Conservation (phyloP, 2,329 filamentous ascomycete genomes). For the Trichoderma oligosporum region DNA sequence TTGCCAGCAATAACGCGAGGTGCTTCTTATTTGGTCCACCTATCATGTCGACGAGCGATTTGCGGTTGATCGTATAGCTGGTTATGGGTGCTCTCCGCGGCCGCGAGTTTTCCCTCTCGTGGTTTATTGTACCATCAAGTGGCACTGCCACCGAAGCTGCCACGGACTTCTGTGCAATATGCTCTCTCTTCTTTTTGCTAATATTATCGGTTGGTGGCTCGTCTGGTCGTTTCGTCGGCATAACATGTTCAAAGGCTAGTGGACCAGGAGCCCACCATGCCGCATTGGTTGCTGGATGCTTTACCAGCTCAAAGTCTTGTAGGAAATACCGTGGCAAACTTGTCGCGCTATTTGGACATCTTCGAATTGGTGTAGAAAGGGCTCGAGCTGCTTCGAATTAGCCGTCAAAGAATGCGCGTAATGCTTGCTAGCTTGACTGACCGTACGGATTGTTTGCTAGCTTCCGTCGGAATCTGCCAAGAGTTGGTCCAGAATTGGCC, state of each 20-base stretch:
- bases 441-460: constrained; percentile 63
- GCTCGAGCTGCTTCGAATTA: constrained; percentile 51
- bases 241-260: constrained; percentile 31
- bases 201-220: neutral
- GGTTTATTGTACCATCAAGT: neutral
- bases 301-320: constrained; percentile 55
- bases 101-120: neutral
- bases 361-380: constrained; percentile 57
- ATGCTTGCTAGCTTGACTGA: constrained; percentile 33
- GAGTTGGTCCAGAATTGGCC: constrained; percentile 30
- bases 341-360: constrained; percentile 47
- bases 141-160: neutral
- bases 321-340: constrained; percentile 60
- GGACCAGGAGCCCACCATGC: constrained; percentile 56
- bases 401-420: neutral
- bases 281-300: constrained; percentile 49
- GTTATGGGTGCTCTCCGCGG: constrained; percentile 25
- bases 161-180: neutral
- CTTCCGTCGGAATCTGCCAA: constrained; percentile 52
- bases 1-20: constrained; percentile 20
- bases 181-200: neutral
- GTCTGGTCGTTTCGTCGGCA: constrained; percentile 18
- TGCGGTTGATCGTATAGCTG: constrained; percentile 30
- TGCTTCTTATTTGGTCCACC: constrained; percentile 22
- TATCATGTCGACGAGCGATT: constrained; percentile 30